Evolutionary conservation across 371 early-diverging fungal genomes (phyloP), one percentile per base, ranked within the genome.

Genomic region (Haplosporangium sp.): DNA sequence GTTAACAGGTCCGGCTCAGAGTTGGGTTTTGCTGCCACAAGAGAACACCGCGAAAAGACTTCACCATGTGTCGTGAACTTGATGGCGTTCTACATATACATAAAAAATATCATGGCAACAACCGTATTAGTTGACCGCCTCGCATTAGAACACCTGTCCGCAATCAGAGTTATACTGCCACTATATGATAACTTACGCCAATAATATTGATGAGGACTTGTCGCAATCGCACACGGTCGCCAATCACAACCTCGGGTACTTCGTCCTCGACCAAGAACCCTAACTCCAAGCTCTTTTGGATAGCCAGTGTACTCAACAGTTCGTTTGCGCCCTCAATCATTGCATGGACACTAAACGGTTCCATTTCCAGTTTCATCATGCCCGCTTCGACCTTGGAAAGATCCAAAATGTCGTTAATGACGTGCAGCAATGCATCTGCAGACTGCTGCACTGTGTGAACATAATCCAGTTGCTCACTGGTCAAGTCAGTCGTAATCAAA

Each of bases 391-490:
- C 89, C 69, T 91, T 91, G 64, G 88, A 87, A 10, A 90, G 76
- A 73, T 91, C 91, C 67, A 91, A 52, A 56, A 91, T 89, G 69
- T 91, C 91, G 64, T 91, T 91, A 59, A 91, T 90, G n/a, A 91
- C 88, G 11, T 87, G 81, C 21, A 91, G 63, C 14, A 91, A 65
- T 0, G 88, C 86, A 59, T 90, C 89, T 0, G 88, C 91, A 18
- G 88, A 88, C 55, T 87, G 88, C 59, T 88, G 88, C 11, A 91
- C 87, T 0, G 89, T 90, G 40, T 89, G 88, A 7, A 85, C 91
- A 71, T 87, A 90, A 67, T 90, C 90, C 67, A 86, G 70, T 60
- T 91, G 91, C 42, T 89, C 90, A 11, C 84, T 73, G 14, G 88
- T 86, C 62, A 91, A 68, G 38, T 86, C 86, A 1, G 90, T 90